Evolutionary conservation across 2,329 filamentous ascomycete genomes (phyloP).

Genomic region (Pseudonectria buxi): DNA sequence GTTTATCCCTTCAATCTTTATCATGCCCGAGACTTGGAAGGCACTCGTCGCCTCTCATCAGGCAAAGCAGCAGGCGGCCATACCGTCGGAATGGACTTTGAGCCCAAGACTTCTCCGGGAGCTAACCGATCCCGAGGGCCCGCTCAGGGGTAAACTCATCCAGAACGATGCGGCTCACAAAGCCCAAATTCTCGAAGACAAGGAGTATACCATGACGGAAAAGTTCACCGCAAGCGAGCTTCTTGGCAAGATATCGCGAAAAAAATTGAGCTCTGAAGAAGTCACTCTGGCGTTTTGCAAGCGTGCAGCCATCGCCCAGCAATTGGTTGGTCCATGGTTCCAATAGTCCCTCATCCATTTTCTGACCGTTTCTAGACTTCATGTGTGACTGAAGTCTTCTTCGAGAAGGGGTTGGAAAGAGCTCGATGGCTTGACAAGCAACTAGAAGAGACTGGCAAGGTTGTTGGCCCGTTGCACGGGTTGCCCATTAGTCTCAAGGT

Average conservation of each 20-base stretch:
- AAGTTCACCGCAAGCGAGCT: slow-evolving; percentile 9
- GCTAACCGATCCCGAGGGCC: neutral
- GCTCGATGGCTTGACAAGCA: slow-evolving; percentile 12
- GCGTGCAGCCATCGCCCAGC: slow-evolving; percentile 16
- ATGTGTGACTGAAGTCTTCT: slow-evolving; percentile 15
- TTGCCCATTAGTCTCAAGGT: slow-evolving; percentile 19
- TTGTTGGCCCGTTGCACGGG: slow-evolving; percentile 14
- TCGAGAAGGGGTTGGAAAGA: slow-evolving; percentile 11
- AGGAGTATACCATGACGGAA: slow-evolving; percentile 12
- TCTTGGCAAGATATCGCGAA: slow-evolving; percentile 6
- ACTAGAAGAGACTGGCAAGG: slow-evolving; percentile 13
- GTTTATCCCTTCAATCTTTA: neutral
- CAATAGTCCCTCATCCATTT: accelerated
- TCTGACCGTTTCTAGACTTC: slow-evolving; percentile 7
- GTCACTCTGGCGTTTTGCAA: slow-evolving; percentile 16
- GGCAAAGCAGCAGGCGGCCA: slow-evolving; percentile 9
- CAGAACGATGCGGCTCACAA: slow-evolving; percentile 6
- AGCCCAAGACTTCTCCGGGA: slow-evolving; percentile 3
- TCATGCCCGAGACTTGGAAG: slow-evolving; percentile 16
- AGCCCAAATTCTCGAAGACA: slow-evolving; percentile 9
- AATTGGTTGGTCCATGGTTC: slow-evolving; percentile 7
- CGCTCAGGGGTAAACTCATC: slow-evolving; percentile 7
- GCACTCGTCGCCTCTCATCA: slow-evolving; percentile 13
- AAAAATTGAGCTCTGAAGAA: slow-evolving; percentile 12
- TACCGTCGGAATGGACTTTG: slow-evolving; percentile 11